These are phyloP conservation scores for Apophysomyces sp. DNA, from an alignment of 371 early-diverging fungal genomes.

Conservation along the genomic window DNA sequence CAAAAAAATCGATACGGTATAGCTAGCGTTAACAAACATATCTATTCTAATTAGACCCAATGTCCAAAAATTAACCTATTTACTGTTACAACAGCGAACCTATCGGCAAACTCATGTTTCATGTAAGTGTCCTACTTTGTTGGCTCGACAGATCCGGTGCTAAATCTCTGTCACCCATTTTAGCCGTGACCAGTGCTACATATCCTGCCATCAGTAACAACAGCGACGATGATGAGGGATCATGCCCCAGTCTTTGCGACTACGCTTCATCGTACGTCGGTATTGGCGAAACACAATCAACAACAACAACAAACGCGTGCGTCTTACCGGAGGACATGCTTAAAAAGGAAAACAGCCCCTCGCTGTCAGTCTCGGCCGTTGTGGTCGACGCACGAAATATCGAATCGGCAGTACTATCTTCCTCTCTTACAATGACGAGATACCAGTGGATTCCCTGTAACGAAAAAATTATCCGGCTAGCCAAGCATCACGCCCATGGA, in stretches of 20 bases:
- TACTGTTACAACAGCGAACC: constrained; percentile 18
- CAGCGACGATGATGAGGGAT: not conserved
- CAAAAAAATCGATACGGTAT: not conserved
- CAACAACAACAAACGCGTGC: not conserved
- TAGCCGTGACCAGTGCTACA: not conserved
- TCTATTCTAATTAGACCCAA: constrained; percentile 20
- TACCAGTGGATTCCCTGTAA: not conserved
- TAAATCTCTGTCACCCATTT: not conserved
- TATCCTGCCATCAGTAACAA: not conserved
- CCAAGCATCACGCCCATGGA: not conserved
- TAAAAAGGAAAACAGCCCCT: not conserved
- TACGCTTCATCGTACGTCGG: too few relatives aligned
- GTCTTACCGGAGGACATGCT: not conserved
- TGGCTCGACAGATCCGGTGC: too few relatives aligned
- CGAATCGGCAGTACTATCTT: too few relatives aligned
- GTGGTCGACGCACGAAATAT: too few relatives aligned
- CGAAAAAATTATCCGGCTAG: not conserved
- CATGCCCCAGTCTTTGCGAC: not conserved
- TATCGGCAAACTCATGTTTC: not conserved
- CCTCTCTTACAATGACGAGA: not conserved
- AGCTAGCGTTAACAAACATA: not conserved
- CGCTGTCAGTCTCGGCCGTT: too few relatives aligned
- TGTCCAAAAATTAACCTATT: constrained; percentile 35
- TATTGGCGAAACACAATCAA: not conserved
- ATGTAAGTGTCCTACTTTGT: constrained; percentile 1